Percentiles rank a stretch among this genome's conserved stretches.
Evolutionary conservation across 352 stramenopile genomes (phyloP).

Genomic region (Elongisporangium senticosum): DNA sequence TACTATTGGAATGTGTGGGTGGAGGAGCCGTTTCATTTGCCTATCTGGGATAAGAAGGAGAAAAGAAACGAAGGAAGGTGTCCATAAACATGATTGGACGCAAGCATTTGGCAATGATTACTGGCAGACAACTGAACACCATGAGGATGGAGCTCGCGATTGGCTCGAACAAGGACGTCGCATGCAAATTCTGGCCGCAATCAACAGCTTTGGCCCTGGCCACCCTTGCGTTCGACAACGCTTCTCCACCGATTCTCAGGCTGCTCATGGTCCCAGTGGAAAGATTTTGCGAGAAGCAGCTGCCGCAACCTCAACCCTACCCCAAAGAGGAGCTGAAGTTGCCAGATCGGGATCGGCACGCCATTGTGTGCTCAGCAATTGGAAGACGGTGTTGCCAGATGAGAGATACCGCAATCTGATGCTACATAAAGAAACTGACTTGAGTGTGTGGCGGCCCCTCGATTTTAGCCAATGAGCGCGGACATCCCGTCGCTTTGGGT

Average conservation of each 20-base stretch:
- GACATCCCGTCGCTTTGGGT: background rate
- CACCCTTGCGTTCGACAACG: background rate
- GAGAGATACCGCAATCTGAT: background rate
- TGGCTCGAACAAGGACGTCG: background rate
- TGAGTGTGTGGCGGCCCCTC: background rate
- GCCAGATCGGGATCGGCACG: background rate
- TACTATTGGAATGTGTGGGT: background rate
- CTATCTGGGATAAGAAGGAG: background rate
- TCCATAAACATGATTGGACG: background rate
- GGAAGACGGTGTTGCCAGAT: background rate
- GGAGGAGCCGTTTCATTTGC: background rate
- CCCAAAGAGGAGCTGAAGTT: background rate
- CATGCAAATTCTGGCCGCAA: background rate
- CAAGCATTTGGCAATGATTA: background rate
- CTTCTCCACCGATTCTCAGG: too few relatives aligned
- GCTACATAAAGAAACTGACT: background rate
- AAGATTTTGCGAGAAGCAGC: background rate
- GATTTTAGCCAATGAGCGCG: background rate
- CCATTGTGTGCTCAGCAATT: background rate
- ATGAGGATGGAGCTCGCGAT: background rate
- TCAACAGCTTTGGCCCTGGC: background rate
- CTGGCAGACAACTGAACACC: background rate
- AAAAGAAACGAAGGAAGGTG: background rate
- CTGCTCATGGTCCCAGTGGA: background rate
- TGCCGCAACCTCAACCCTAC: background rate